These are phyloP conservation scores for Gastrodia elata DNA, from an alignment of 106 monocot species.

Conservation along the genomic window DNA sequence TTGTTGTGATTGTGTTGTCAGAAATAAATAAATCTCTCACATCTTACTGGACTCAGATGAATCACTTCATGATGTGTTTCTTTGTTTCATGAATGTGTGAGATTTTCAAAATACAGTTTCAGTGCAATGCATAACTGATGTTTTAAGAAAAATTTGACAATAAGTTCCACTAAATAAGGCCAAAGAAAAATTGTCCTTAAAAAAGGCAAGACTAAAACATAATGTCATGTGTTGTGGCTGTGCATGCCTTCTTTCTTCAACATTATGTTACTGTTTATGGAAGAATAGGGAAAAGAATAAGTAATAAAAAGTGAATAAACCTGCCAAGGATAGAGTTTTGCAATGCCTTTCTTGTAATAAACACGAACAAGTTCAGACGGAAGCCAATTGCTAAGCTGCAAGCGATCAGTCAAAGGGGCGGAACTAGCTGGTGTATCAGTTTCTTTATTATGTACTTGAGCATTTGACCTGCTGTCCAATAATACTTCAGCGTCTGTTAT, in stretches of 20 bases:
- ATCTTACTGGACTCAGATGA: not conserved
- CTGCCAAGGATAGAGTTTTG: constrained; percentile 97
- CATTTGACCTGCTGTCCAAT: not conserved
- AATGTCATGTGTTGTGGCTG: too few relatives aligned
- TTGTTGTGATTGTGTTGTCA: not conserved
- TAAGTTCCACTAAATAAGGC: not conserved
- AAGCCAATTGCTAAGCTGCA: constrained; percentile 75
- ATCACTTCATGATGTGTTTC: not conserved
- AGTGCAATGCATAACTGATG: not conserved
- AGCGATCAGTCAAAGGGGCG: constrained; percentile 34
- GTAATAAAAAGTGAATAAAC: constrained; percentile 19
- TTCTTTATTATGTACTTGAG: constrained; percentile 14
- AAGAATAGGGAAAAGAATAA: not conserved
- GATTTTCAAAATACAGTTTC: not conserved
- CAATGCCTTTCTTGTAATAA: constrained; percentile 80
- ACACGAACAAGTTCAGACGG: constrained; percentile 67
- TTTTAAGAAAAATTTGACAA: not conserved
- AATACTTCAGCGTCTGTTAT: not conserved
- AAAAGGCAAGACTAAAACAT: not conserved
- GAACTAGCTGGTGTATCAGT: constrained; percentile 51
- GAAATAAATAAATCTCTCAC: not conserved
- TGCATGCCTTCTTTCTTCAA: too few relatives aligned
- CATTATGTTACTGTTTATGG: not conserved
- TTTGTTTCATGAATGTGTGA: not conserved
- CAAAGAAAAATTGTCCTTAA: not conserved